Conservation (phyloP, 2,329 filamentous ascomycete species). For the Lasiodiplodia sp. region DNA sequence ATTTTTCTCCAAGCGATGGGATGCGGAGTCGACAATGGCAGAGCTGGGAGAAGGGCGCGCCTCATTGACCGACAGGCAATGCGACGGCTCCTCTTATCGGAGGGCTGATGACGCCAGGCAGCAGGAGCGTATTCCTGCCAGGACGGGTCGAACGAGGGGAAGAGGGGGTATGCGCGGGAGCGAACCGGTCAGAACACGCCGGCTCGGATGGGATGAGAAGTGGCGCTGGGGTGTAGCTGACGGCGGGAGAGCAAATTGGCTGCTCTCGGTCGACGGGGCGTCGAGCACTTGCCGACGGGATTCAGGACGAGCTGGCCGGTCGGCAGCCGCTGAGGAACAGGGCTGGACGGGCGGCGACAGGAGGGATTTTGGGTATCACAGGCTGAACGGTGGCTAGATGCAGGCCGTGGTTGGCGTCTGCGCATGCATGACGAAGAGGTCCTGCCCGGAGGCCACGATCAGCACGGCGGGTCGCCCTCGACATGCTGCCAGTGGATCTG, state of each 20-base stretch:
- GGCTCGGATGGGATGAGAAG: constrained; percentile 5
- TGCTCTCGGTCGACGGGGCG: constrained; percentile 13
- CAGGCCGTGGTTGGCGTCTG: constrained; percentile 28
- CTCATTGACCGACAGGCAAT: constrained; percentile 16
- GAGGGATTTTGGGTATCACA: constrained; percentile 28
- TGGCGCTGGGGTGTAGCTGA: constrained; percentile 12
- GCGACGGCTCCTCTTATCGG: constrained; percentile 18
- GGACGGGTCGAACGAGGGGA: not conserved
- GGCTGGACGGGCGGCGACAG: constrained; percentile 22
- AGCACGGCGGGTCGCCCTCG: constrained; percentile 8
- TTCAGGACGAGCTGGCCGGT: not conserved
- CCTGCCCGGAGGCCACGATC: constrained; percentile 18
- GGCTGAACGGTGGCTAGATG: constrained; percentile 27
- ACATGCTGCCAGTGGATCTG: constrained; percentile 12
- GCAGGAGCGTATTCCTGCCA: constrained; percentile 12
- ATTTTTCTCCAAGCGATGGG: constrained; percentile 16
- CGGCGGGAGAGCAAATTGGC: constrained; percentile 20
- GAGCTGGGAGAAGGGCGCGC: not conserved
- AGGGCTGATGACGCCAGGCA: constrained; percentile 10
- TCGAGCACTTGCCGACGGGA: not conserved
- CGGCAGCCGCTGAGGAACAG: constrained; percentile 20
- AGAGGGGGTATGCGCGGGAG: constrained; percentile 20
- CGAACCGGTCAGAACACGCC: not conserved
- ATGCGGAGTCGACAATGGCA: constrained; percentile 8
- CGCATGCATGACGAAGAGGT: constrained; percentile 27